These are phyloP conservation scores for Gossypium raimondii DNA, from an alignment of 345 rosid genomes.

Conservation along the genomic window DNA sequence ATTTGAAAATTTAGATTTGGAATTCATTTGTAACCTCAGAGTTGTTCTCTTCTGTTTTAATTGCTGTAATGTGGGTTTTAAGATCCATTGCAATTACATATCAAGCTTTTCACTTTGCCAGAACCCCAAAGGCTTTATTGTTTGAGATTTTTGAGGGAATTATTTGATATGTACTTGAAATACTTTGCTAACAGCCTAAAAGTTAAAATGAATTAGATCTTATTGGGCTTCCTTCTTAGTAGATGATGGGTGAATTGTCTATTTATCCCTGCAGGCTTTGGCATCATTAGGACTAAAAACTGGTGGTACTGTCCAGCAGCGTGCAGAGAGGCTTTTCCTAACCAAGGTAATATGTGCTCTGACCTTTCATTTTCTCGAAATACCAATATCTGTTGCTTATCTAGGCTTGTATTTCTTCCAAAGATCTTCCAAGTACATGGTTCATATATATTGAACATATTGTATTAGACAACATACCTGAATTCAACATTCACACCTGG, in stretches of 20 bases:
- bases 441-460: neutral
- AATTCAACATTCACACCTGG: neutral
- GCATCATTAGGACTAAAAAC: constrained; percentile 83
- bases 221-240: neutral
- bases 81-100: neutral
- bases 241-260: neutral
- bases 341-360: constrained; percentile 53
- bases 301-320: constrained; percentile 89
- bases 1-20: too few relatives aligned
- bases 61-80: constrained; percentile 3
- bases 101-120: neutral
- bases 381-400: neutral
- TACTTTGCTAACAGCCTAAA: neutral
- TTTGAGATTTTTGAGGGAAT: neutral
- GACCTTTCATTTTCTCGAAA: neutral
- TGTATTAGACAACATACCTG: neutral
- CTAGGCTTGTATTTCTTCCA: neutral
- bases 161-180: neutral
- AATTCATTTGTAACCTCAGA: neutral
- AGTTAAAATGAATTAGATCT: neutral
- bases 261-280: constrained; percentile 52
- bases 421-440: neutral
- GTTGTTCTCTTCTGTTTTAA: neutral
- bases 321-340: constrained; percentile 92
- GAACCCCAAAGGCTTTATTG: neutral